Evolutionary conservation across 768 basidiomycete species (phyloP), one percentile per base, ranked within the genome.

Genomic region (Agaricus subrufescens): DNA sequence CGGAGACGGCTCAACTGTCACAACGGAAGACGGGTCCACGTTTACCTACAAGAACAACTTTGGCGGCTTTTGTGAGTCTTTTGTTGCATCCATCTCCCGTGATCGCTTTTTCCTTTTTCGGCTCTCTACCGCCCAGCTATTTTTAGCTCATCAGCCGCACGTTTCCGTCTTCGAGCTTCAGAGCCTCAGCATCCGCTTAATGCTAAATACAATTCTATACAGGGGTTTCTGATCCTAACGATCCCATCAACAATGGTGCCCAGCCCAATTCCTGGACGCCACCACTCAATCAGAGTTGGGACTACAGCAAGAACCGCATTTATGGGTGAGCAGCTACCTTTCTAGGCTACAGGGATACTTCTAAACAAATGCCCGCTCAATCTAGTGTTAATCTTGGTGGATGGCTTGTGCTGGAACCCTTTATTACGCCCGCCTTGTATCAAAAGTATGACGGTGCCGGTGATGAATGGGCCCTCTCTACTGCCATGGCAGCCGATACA

Each of bases 251-350:
- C 71, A 84, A 87, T 66, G 75, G 79, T 43, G 91, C 92, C 6
- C 79, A 75, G 57, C 78, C 87, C 8, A 91, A 94, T 63, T 83
- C 80, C 2, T 94, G 89, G 85, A 87, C 88, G 5, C 91, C 90
- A 1, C 79, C 87, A 6, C 73, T 96, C 48, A 89, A 87, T 71
- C 75, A 84, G 63, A 80, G 73, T 27, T 96, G 91, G 89, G 77
- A 71, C 25, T 94, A 76, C 74, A 83, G 81, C 12, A 71, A 72
- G 50, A 79, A 91, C 72, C 80, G 73, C 43, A 69, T 89, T 31
- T 74, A 73, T 60, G 86, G 87, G 87, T 87, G 61, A 3, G 76
- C 50, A 53, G 25, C 29, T 58, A 52, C 46, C 48, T 26, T 19
- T 31, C 31, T 14, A 15, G 29, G 31, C 12, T 44, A 8, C 42